Percentiles rank a stretch among this genome's conserved stretches.
Evolutionary conservation across 108 stramenopile genomes (phyloP).

Genomic region (Discostella stelligeroides): DNA sequence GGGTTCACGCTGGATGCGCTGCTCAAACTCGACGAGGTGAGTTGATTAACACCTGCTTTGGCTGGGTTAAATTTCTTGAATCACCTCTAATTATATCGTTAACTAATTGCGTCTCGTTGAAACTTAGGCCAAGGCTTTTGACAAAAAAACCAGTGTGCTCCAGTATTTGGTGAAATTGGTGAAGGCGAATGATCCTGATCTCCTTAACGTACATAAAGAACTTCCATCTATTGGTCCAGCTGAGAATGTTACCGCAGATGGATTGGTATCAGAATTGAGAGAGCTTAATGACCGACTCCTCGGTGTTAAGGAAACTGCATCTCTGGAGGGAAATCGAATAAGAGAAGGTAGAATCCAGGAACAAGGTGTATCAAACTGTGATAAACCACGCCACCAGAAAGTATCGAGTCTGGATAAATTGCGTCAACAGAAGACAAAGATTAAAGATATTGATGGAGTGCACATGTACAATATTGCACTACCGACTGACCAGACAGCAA

Average conservation of each 20-base stretch:
- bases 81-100: no score
- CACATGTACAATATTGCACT: slow-evolving; percentile 72
- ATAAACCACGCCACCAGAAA: slow-evolving; percentile 15
- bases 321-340: slow-evolving; percentile 58
- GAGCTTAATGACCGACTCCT: slow-evolving; percentile 60
- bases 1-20: slow-evolving; percentile 95
- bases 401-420: slow-evolving; percentile 53
- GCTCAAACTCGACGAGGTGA: slow-evolving; percentile 90
- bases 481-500: slow-evolving; percentile 58
- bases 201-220: slow-evolving; percentile 70
- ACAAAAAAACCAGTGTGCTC: slow-evolving; percentile 95
- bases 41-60: slow-evolving; percentile 30
- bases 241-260: slow-evolving; percentile 66
- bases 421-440: slow-evolving; percentile 64
- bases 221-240: slow-evolving; percentile 65
- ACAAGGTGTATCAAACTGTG: slow-evolving; percentile 5
- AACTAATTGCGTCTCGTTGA: no score
- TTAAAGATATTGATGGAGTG: slow-evolving; percentile 56
- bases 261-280: slow-evolving; percentile 62
- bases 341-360: slow-evolving; percentile 42
- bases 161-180: slow-evolving; percentile 88
- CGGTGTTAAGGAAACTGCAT: slow-evolving; percentile 57
- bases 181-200: slow-evolving; percentile 66
- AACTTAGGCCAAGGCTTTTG: slow-evolving; percentile 91
- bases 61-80: no score